Percentiles rank a stretch among this genome's conserved stretches.
phyloP scores from a whole-genome alignment of 2,329 filamentous ascomycete genomes.

The Leptodontidium sp. region DNA sequence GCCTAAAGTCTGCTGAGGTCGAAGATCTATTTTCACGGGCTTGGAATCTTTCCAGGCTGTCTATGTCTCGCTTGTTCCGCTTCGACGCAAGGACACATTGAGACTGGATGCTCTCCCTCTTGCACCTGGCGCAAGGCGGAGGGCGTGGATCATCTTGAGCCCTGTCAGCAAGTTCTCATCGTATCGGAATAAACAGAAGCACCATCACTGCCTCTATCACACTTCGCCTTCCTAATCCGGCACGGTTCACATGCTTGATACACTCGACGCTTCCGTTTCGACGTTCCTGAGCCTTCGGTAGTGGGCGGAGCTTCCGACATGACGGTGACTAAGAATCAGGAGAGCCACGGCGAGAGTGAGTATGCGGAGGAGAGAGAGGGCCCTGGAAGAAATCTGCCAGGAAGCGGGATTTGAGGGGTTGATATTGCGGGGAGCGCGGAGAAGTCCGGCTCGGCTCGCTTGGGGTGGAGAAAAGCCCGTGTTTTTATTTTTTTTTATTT shows the following conservation, averaged over 20 bases:
- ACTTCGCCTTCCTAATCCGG: conserved; percentile 17
- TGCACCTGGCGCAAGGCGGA: conserved; percentile 16
- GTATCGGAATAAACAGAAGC: no score
- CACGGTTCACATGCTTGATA: conserved; percentile 24
- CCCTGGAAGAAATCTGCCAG: no score
- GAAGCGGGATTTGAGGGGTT: no score
- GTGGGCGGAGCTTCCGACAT: no score
- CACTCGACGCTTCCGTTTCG: conserved; percentile 18
- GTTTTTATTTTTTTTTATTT: no score
- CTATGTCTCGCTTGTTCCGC: conserved; percentile 3
- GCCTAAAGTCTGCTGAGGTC: no score
- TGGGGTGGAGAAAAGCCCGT: no score
- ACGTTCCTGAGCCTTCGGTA: neutral
- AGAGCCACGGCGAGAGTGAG: no score
- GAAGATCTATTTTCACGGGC: neutral
- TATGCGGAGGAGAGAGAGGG: no score
- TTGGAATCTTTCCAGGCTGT: neutral
- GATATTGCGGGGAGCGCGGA: no score
- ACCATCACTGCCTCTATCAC: conserved; percentile 21
- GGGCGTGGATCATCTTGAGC: conserved; percentile 15
- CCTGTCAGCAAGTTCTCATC: neutral
- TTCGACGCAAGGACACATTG: conserved; percentile 20
- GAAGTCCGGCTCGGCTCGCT: no score
- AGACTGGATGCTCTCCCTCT: conserved; percentile 21
- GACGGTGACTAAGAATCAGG: no score